Evolutionary conservation across 1,139 yeast species (phyloP).

Genomic region (Meyerozyma carpophila): DNA sequence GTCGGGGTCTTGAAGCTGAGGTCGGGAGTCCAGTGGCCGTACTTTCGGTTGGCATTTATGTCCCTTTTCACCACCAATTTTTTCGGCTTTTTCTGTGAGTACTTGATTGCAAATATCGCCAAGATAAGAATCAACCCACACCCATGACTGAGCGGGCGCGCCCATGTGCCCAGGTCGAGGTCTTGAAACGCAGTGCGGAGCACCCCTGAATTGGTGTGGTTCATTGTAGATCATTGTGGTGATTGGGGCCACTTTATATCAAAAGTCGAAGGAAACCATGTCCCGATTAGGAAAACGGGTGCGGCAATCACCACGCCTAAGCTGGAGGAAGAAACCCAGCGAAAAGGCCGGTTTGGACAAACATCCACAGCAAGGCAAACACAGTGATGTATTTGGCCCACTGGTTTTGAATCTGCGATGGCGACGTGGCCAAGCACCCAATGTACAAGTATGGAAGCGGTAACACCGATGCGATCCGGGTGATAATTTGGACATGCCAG

Average conservation of each 20-base stretch:
- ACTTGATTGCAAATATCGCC: neutral
- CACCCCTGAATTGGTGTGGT: neutral
- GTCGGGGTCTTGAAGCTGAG: constrained; percentile 38
- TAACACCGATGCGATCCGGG: constrained; percentile 69
- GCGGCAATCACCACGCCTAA: constrained; percentile 15
- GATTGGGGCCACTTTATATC: neutral
- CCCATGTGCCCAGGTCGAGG: neutral
- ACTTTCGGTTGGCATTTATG: constrained; percentile 33
- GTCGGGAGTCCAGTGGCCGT: constrained; percentile 51
- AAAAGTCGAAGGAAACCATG: neutral
- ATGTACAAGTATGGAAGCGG: constrained; percentile 76
- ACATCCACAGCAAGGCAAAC: constrained; percentile 50
- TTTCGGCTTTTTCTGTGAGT: neutral
- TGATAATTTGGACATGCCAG: constrained; percentile 85
- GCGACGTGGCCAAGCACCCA: constrained; percentile 29
- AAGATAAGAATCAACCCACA: neutral
- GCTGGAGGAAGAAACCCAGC: constrained; percentile 77
- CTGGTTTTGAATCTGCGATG: constrained; percentile 6
- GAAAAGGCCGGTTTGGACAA: constrained; percentile 56
- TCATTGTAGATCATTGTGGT: neutral
- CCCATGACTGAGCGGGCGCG: neutral
- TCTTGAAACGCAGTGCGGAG: neutral
- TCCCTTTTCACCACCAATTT: neutral
- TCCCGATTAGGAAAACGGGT: constrained; percentile 1
- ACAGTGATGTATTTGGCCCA: constrained; percentile 20